Evolutionary conservation across 257 asterid genomes (phyloP).

Genomic region (Gentiana straminea): DNA sequence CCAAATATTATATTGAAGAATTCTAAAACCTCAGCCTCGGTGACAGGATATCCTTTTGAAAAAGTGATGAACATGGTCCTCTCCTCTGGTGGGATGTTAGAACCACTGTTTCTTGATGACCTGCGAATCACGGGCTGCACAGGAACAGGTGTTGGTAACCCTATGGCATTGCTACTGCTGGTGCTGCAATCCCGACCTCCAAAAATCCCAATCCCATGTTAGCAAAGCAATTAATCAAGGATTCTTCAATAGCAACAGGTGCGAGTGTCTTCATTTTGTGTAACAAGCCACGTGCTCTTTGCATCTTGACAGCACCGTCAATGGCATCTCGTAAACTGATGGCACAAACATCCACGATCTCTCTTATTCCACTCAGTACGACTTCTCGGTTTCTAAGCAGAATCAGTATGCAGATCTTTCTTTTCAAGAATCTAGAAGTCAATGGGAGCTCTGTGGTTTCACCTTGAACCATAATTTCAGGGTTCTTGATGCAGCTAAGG

Average conservation of each 20-base stretch:
- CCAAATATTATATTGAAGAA: conserved; percentile 35
- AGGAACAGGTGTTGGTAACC: not conserved
- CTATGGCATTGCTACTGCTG: not conserved
- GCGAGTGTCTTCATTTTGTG: not conserved
- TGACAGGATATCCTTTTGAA: conserved; percentile 54
- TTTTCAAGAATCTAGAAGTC: conserved; percentile 22
- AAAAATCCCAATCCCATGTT: not conserved
- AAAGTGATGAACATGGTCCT: conserved; percentile 9
- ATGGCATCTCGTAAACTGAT: conserved; percentile 35
- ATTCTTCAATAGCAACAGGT: conserved; percentile 4
- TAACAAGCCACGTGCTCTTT: not conserved
- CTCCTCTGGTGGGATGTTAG: conserved; percentile 22
- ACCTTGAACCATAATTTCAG: conserved; percentile 1
- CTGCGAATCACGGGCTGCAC: not conserved
- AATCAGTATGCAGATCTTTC: conserved; percentile 20
- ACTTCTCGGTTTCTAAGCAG: conserved; percentile 18
- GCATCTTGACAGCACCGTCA: conserved; percentile 22
- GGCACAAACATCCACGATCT: conserved; percentile 21
- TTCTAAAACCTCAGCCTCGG: conserved; percentile 34
- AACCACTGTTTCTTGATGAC: conserved; percentile 16
- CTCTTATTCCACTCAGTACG: conserved; percentile 12
- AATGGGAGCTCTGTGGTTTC: conserved; percentile 26
- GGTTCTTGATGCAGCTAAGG: conserved; percentile 24
- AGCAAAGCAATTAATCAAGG: conserved; percentile 13
- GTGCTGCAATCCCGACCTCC: not conserved